A percentile compares a stretch with the other conserved stretches of the same genome.
Evolutionary conservation across 805 yeast genomes (phyloP).

Genomic region (Saccharomycopsis oosterbeekiorum): DNA sequence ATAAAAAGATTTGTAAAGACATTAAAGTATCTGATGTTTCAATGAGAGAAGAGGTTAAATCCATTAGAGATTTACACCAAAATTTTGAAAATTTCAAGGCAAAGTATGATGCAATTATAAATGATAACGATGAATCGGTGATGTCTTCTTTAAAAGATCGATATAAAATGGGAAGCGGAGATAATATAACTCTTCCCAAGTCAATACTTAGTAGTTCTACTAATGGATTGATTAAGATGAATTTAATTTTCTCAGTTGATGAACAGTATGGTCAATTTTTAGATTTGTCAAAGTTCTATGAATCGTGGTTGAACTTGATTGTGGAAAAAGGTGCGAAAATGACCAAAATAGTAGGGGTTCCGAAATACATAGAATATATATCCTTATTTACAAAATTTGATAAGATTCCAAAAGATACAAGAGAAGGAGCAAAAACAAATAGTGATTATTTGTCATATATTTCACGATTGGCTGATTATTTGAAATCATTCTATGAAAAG

Average conservation of each 20-base stretch:
- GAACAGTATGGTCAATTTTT: constrained; percentile 59
- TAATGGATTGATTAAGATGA: constrained; percentile 34
- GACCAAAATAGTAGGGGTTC: not conserved
- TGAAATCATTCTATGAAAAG: constrained; percentile 37
- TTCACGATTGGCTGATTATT: constrained; percentile 36
- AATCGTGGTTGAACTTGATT: constrained; percentile 41
- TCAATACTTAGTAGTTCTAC: constrained; percentile 41
- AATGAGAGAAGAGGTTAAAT: not conserved
- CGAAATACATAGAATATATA: constrained; percentile 43
- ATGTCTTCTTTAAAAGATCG: constrained; percentile 25
- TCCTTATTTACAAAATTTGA: constrained; percentile 34
- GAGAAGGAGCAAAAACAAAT: constrained; percentile 19
- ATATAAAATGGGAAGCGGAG: constrained; percentile 4
- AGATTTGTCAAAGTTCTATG: constrained; percentile 46
- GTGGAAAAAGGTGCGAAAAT: constrained; percentile 26
- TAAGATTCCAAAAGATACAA: not conserved
- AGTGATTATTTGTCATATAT: constrained; percentile 37
- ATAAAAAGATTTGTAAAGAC: constrained; percentile 25
- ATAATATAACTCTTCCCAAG: not conserved
- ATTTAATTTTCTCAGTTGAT: constrained; percentile 41
- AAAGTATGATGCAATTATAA: constrained; percentile 26
- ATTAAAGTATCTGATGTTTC: not conserved
- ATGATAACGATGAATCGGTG: constrained; percentile 24
- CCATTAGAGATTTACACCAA: constrained; percentile 20
- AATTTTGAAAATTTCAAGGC: constrained; percentile 32